Conservation (phyloP, 768 basidiomycete genomes). For the Tephrocybe sp. region DNA sequence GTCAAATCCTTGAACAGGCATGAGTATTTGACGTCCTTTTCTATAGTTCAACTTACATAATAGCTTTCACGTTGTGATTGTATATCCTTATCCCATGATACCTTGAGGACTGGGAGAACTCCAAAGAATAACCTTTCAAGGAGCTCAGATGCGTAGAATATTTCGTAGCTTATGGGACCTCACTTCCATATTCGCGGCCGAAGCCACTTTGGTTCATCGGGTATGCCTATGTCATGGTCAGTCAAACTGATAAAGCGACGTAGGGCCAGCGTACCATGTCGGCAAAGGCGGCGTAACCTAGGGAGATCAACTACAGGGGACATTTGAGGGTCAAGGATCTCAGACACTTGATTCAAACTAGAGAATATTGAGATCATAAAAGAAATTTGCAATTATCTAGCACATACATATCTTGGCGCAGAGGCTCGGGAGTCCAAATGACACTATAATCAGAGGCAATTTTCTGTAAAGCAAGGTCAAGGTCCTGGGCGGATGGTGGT, state of each 20-base stretch:
- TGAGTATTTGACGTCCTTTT: slow-evolving; percentile 8
- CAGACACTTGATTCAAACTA: slow-evolving; percentile 59
- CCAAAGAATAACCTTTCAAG: slow-evolving; percentile 58
- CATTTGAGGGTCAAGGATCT: slow-evolving; percentile 53
- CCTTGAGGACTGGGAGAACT: slow-evolving; percentile 55
- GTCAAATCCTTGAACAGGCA: slow-evolving; percentile 58
- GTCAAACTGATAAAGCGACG: slow-evolving; percentile 1
- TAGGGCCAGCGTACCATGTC: slow-evolving; percentile 49
- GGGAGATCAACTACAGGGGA: slow-evolving; percentile 55
- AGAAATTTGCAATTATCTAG: not conserved
- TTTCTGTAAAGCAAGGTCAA: slow-evolving; percentile 55
- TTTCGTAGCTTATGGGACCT: slow-evolving; percentile 22
- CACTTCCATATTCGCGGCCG: slow-evolving; percentile 80
- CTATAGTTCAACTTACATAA: slow-evolving; percentile 50
- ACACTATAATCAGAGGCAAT: slow-evolving; percentile 56
- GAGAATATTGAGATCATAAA: slow-evolving; percentile 8
- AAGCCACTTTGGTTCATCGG: slow-evolving; percentile 73
- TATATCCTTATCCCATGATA: slow-evolving; percentile 57
- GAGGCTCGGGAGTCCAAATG: slow-evolving; percentile 62
- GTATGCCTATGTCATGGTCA: slow-evolving; percentile 51
- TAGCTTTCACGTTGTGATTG: slow-evolving; percentile 66
- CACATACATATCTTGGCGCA: slow-evolving; percentile 62
- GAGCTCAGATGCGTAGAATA: slow-evolving; percentile 10
- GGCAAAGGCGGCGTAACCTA: slow-evolving; percentile 55
- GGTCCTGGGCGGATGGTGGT: slow-evolving; percentile 52